Conservation (phyloP, 1,284 basidiomycete species). For the Cerrena zonata region DNA sequence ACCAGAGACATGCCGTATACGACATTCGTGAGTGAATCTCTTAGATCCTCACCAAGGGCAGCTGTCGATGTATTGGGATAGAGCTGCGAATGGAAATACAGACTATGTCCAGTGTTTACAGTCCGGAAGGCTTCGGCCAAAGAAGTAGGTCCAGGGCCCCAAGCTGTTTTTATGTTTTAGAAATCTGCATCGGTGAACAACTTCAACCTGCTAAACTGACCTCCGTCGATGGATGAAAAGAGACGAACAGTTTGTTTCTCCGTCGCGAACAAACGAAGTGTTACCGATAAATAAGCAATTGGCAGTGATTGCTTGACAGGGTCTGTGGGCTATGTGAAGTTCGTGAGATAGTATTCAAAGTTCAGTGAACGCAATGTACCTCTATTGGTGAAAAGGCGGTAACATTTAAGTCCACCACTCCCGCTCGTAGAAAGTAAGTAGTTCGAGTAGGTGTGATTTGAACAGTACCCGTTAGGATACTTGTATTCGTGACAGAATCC, state of each 20-base stretch:
- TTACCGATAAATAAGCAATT: slow-evolving; percentile 19
- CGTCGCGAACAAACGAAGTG: slow-evolving; percentile 21
- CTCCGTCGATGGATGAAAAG: not conserved
- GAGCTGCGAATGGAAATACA: slow-evolving; percentile 1
- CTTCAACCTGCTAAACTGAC: not conserved
- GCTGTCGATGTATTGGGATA: not conserved
- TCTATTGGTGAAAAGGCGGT: slow-evolving; percentile 16
- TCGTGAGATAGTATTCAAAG: slow-evolving; percentile 1
- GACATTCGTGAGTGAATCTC: slow-evolving; percentile 1
- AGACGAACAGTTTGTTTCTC: slow-evolving; percentile 10
- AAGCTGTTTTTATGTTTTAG: slow-evolving; percentile 15
- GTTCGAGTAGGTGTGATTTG: slow-evolving; percentile 14
- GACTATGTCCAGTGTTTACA: slow-evolving; percentile 1
- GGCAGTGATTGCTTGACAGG: slow-evolving; percentile 19
- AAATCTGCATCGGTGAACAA: slow-evolving; percentile 26
- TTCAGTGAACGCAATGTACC: slow-evolving; percentile 4
- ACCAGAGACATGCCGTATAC: not conserved
- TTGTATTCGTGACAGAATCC: not conserved
- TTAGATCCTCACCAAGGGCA: not conserved
- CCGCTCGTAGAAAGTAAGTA: slow-evolving; percentile 10
- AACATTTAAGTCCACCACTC: slow-evolving; percentile 9
- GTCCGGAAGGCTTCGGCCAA: not conserved
- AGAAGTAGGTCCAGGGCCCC: slow-evolving; percentile 7
- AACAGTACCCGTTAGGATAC: slow-evolving; percentile 6
- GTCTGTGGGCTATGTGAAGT: slow-evolving; percentile 6